Base-by-base conservation (phyloP, 73 alveolate genomes). In the Durusdinium trenchii region DNA sequence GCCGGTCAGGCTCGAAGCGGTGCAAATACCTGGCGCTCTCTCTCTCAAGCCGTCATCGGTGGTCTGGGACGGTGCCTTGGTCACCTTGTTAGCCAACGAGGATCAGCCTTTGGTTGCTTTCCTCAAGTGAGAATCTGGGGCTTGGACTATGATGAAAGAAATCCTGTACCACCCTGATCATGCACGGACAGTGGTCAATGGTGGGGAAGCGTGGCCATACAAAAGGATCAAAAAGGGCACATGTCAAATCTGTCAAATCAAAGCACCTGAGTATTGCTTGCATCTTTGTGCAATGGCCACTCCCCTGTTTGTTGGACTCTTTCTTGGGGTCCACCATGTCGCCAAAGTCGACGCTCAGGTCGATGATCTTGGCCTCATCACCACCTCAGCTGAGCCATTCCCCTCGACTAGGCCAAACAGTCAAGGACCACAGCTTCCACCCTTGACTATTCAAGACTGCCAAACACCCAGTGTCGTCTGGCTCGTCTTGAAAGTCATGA, bases 201-300 rank as follows among this genome's bases (percentile, higher is more conserved):
- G n/a, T n/a, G n/a, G n/a, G n/a, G n/a, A n/a, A n/a, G n/a, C n/a
- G n/a, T n/a, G n/a, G n/a, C n/a, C n/a, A n/a, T n/a, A n/a, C n/a
- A n/a, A n/a, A n/a, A n/a, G n/a, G n/a, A 20, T 3, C 43, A 23
- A 26, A 30, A 69, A 1, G 43, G 83, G 83, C 83, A 23, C 12
- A n/a, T 12, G 47, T 69, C 12, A 0, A 30, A 23, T 30, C 82
- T 26, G 9, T 6, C 62, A 79, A 40, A 20, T 79, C 90, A 47
- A 14, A 46, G 67, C 46, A 18, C 96, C 96, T 89, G 12, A 92
- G 60, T 45, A 92, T 92, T 54, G 98, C 87, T 46, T 69, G 98
- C 98, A 92, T 92, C 98, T 92, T 92, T 54, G 98, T 57, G 81
- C 98, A 92, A 57, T 92, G 98, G 73, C 98, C 98, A 50, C 96